Conservation (phyloP, 768 basidiomycete species). For the Rhodotorula diobovata region DNA sequence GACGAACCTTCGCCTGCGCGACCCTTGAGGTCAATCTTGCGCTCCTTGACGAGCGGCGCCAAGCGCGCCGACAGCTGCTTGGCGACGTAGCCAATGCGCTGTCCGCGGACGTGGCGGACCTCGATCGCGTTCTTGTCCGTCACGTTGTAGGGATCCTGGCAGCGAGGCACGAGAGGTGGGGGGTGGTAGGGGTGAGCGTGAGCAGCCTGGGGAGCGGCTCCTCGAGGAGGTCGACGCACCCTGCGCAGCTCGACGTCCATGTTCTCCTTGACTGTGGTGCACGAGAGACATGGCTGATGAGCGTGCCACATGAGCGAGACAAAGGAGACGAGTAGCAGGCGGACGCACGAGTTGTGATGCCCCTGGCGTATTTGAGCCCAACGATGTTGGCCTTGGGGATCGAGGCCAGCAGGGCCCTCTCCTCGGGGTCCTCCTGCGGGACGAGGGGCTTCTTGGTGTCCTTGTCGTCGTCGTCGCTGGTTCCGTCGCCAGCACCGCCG, state of each 20-base stretch:
- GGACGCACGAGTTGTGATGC: conserved; percentile 24
- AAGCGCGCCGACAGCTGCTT: conserved; percentile 7
- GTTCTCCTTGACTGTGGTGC: conserved; percentile 21
- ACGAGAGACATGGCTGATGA: neutral
- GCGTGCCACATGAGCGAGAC: neutral
- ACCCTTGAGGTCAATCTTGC: conserved; percentile 7
- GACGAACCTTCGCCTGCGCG: conserved; percentile 12
- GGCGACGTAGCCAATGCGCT: conserved; percentile 18
- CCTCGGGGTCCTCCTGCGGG: conserved; percentile 15
- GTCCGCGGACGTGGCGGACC: conserved; percentile 20
- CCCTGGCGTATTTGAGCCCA: conserved; percentile 27
- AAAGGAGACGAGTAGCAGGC: neutral
- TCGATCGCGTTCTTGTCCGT: conserved; percentile 37
- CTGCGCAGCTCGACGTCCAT: conserved; percentile 23
- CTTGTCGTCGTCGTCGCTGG: neutral
- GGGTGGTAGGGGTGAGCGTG: too few species aligned
- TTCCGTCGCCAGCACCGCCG: neutral
- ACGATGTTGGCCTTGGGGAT: conserved; percentile 31
- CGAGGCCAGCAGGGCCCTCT: conserved; percentile 19
- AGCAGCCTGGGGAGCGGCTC: neutral
- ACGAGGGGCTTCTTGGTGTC: neutral
- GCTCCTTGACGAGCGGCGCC: conserved; percentile 24
- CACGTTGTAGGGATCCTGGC: conserved; percentile 34
- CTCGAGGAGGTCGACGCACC: neutral
- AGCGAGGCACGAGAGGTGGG: too few species aligned